Evolutionary conservation across 306 rosid genomes (phyloP).

Genomic region (Argentina anserina): DNA sequence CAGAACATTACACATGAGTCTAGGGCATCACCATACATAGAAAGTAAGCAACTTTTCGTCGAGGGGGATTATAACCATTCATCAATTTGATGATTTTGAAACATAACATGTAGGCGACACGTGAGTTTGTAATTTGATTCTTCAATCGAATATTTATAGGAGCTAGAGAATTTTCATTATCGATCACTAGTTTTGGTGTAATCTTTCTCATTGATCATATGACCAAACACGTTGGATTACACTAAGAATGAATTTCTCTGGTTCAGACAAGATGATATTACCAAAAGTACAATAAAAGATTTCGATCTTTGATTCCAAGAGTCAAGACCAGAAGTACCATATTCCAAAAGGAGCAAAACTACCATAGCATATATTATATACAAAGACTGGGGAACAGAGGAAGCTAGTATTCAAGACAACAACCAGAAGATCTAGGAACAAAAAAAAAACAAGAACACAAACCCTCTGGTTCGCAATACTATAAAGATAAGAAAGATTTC

Average conservation of each 20-base stretch:
- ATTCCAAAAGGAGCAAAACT: background rate
- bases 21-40: background rate
- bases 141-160: background rate
- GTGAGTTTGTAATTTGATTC: background rate
- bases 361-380: slow-evolving; percentile 5
- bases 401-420: slow-evolving; percentile 5
- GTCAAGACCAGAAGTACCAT: background rate
- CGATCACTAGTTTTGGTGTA: background rate
- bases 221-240: background rate
- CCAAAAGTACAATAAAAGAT: background rate
- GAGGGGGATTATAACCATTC: background rate
- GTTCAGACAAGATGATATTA: background rate
- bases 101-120: background rate
- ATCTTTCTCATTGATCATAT: background rate
- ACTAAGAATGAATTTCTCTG: background rate
- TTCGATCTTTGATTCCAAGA: background rate
- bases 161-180: background rate
- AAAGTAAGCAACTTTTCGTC: background rate
- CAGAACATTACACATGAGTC: background rate
- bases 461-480: slow-evolving; percentile 15
- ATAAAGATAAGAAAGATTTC: background rate
- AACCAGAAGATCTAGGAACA: slow-evolving; percentile 17
- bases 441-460: background rate
- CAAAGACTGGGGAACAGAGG: slow-evolving; percentile 8
- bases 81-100: background rate